Base-by-base conservation (phyloP, 106 monocot genomes). In the Allium cepa region DNA sequence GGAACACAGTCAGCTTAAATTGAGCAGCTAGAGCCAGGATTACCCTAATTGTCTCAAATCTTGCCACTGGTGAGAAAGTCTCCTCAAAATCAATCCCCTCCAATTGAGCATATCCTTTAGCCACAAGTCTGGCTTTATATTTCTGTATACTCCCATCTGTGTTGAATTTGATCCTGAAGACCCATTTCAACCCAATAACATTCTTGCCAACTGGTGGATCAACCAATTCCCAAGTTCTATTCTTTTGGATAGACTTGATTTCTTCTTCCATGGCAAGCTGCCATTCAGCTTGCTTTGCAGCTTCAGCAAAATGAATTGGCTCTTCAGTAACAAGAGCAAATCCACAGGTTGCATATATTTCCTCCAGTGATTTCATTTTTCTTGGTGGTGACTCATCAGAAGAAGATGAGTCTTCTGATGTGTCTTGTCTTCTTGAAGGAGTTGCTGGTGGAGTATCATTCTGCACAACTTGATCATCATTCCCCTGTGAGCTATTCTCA, bases 1-100 rank as follows among this genome's bases (percentile, higher is more conserved):
- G 59, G n/a, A 59, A 59, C 59, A 59, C 59, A 59, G 9, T 16
- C 59, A 59, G n/a, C n/a, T 59, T 59, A 10, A 10, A 59, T 59
- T 59, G 59, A 59, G 59, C 59, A 59, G 59, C 22, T 22, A 22
- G 22, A 22, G 22, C 22, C 22, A 22, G 22, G 22, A 22, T 22
- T 22, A 22, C 22, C 22, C 22, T 22, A 22, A 22, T 22, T 22
- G 22, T 22, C 22, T 22, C 22, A 22, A 22, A 22, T 22, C 22
- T 22, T 4, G 7, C n/a, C 7, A 60, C 12, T 17, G 17, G n/a
- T 36, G 36, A 36, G 36, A 36, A 36, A 36, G 36, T 36, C 5
- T 36, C 36, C 5, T 3, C 3, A 36, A 36, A 36, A 36, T 36
- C 36, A 36, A 36, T 4, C 5, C 36, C 36, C 3, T 5, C 5